phyloP scores from a whole-genome alignment of 2,329 filamentous ascomycete genomes.

The Trichoderma arundinaceum region DNA sequence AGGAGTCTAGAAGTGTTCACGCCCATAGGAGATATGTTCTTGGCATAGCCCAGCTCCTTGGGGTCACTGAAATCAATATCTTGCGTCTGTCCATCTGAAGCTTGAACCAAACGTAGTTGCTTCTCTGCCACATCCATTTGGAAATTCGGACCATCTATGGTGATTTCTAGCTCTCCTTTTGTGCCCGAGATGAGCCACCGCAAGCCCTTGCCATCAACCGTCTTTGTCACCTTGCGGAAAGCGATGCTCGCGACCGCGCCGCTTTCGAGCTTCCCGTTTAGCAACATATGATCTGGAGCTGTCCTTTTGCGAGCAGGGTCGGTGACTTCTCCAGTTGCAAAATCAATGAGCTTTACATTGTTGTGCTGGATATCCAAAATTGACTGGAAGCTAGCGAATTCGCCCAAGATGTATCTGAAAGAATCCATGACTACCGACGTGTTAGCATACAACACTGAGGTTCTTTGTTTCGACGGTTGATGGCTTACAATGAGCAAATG shows the following conservation, averaged over 20 bases:
- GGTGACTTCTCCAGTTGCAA: conserved; percentile 34
- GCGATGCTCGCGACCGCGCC: conserved; percentile 42
- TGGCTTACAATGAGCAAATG: too few species aligned
- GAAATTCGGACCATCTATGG: conserved; percentile 42
- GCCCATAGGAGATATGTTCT: conserved; percentile 68
- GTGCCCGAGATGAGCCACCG: conserved; percentile 48
- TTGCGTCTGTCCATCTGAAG: conserved; percentile 39
- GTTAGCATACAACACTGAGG: neutral
- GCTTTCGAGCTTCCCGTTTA: conserved; percentile 42
- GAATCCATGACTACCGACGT: conserved; percentile 33
- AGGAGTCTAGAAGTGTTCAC: conserved; percentile 9
- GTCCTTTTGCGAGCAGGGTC: conserved; percentile 38
- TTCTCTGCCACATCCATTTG: conserved; percentile 36
- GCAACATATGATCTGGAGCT: conserved; percentile 42
- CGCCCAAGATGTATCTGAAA: conserved; percentile 5
- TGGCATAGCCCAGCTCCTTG: conserved; percentile 77
- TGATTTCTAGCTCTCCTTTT: conserved; percentile 43
- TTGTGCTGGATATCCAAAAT: conserved; percentile 38
- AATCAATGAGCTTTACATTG: conserved; percentile 36
- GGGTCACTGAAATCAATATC: conserved; percentile 36
- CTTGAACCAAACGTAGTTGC: neutral
- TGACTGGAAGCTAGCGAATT: conserved; percentile 28
- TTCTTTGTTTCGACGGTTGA: too few species aligned
- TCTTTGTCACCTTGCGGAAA: conserved; percentile 25
- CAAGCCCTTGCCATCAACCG: conserved; percentile 37